Conservation (phyloP, 257 asterid species). For the Paulownia fortunei region DNA sequence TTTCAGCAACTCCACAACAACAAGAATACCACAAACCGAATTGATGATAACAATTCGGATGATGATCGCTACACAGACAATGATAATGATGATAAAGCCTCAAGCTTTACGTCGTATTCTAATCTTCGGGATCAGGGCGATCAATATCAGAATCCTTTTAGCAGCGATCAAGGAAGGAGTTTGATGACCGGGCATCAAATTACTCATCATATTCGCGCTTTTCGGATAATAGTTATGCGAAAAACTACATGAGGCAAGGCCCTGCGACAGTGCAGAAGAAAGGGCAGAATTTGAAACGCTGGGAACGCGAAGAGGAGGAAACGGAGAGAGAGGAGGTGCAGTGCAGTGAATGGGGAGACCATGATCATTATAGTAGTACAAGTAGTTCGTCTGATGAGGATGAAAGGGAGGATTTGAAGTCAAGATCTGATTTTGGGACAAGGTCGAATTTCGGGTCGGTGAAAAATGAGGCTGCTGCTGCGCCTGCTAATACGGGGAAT, state of each 20-base stretch:
- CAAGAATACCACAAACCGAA: conserved; percentile 32
- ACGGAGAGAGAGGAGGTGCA: conserved; percentile 95
- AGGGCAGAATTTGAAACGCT: conserved; percentile 44
- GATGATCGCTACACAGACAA: conserved; percentile 38
- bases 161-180: conserved; percentile 38
- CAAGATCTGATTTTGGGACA: conserved; percentile 65
- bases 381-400: conserved; percentile 60
- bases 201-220: conserved; percentile 59
- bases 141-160: conserved; percentile 34
- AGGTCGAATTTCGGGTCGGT: conserved; percentile 60
- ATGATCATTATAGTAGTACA: conserved; percentile 68
- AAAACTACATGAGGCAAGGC: conserved; percentile 33
- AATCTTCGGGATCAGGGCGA: conserved; percentile 42
- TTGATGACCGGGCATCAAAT: conserved; percentile 68
- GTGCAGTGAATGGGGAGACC: conserved; percentile 98
- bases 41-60: conserved; percentile 38
- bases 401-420: conserved; percentile 54
- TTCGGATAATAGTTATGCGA: conserved; percentile 42
- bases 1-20: conserved; percentile 59
- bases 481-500: conserved; percentile 27
- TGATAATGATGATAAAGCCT: conserved; percentile 50
- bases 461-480: conserved; percentile 40
- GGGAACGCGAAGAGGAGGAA: conserved; percentile 73
- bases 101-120: conserved; percentile 48
- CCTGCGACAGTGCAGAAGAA: conserved; percentile 34